phyloP scores from a whole-genome alignment of 805 yeast species.

The Zygotorulaspora danielsina region DNA sequence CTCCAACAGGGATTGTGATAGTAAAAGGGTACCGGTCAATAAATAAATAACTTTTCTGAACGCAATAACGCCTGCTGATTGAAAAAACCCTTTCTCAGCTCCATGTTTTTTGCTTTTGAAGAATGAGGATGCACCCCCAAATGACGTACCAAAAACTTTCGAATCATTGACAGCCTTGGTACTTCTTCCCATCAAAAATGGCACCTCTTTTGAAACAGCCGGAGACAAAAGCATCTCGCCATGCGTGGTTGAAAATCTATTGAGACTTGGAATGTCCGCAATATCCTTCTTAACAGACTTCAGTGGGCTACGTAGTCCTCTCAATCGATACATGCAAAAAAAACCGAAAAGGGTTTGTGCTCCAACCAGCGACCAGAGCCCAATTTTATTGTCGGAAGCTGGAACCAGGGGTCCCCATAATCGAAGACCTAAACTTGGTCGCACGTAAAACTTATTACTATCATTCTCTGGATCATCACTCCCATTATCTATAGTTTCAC shows the following conservation, averaged over 20 bases:
- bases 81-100: slow-evolving; percentile 25
- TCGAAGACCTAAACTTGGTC: slow-evolving; percentile 57
- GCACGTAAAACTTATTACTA: slow-evolving; percentile 30
- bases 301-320: slow-evolving; percentile 16
- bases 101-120: slow-evolving; percentile 14
- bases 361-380: slow-evolving; percentile 49
- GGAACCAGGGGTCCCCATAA: slow-evolving; percentile 73
- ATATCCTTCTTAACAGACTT: slow-evolving; percentile 26
- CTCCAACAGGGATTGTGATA: slow-evolving; percentile 57
- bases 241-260: slow-evolving; percentile 32
- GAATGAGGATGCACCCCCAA: slow-evolving; percentile 25
- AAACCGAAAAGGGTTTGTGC: slow-evolving; percentile 52
- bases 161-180: neutral
- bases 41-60: slow-evolving; percentile 34
- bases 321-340: slow-evolving; percentile 23
- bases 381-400: slow-evolving; percentile 58
- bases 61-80: slow-evolving; percentile 28
- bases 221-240: slow-evolving; percentile 23
- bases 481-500: slow-evolving; percentile 10
- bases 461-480: slow-evolving; percentile 20
- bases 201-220: neutral
- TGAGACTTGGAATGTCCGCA: slow-evolving; percentile 34
- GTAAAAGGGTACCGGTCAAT: slow-evolving; percentile 42
- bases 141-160: slow-evolving; percentile 13
- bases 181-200: neutral